These are phyloP conservation scores for Fusarium sp. DNA, from an alignment of 2,329 filamentous ascomycete species.

Conservation along the genomic window DNA sequence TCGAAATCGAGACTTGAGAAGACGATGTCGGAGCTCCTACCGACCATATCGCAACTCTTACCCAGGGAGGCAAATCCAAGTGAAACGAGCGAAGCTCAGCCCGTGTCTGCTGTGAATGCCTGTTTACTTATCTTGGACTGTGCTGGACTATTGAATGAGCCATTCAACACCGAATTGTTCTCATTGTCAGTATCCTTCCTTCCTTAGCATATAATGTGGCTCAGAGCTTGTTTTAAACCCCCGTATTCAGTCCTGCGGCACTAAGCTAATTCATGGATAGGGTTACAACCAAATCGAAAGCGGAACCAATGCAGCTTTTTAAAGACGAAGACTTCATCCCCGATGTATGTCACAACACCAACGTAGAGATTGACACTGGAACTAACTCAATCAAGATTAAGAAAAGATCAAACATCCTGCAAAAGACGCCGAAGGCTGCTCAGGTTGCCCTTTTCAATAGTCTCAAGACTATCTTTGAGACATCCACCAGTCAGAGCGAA, in stretches of 20 bases:
- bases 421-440: not conserved
- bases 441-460: not conserved
- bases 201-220: rapidly evolving
- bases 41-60: not conserved
- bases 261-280: not conserved
- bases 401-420: not conserved
- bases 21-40: not conserved
- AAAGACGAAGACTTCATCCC: not conserved
- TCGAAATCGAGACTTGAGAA: not conserved
- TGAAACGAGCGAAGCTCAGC: not conserved
- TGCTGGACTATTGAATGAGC: not conserved
- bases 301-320: not conserved
- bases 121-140: not conserved
- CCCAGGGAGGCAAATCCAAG: not conserved
- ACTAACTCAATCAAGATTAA: not conserved
- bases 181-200: not conserved
- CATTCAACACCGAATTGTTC: not conserved
- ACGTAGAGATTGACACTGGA: rapidly evolving
- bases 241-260: too few relatives aligned
- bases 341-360: not conserved
- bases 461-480: not conserved
- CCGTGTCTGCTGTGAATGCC: not conserved
- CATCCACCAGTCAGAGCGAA: not conserved
- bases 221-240: not conserved
- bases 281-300: not conserved